Percentiles rank a stretch among this genome's conserved stretches.
These are phyloP conservation scores for Arabidopsis hybrid DNA, from an alignment of 441 rosid species.

Conservation along the genomic window DNA sequence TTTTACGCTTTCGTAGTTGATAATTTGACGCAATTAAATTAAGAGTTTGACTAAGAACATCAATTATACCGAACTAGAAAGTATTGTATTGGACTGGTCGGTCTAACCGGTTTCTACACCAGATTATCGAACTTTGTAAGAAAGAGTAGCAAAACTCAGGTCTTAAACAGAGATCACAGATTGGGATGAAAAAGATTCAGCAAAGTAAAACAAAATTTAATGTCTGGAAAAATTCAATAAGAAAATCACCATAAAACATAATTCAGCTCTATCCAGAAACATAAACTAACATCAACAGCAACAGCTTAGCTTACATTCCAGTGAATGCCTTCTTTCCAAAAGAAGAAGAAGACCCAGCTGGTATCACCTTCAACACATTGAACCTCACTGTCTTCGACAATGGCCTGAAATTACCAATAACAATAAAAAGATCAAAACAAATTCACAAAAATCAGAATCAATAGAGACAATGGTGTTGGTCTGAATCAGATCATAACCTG, in stretches of 20 bases:
- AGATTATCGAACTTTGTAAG: neutral
- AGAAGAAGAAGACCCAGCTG: conserved; percentile 84
- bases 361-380: conserved; percentile 82
- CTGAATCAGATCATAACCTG: conserved; percentile 56
- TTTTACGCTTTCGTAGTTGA: neutral
- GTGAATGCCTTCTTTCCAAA: conserved; percentile 78
- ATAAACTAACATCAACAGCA: conserved; percentile 27
- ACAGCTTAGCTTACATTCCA: conserved; percentile 56
- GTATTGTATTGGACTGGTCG: neutral
- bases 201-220: conserved; percentile 17
- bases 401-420: conserved; percentile 54
- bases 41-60: neutral
- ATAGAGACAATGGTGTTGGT: neutral
- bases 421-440: neutral
- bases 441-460: neutral
- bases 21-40: neutral
- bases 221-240: conserved; percentile 3
- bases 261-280: conserved; percentile 35
- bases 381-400: conserved; percentile 89
- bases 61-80: neutral
- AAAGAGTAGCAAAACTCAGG: neutral
- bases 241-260: conserved; percentile 27
- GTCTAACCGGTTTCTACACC: neutral
- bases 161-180: conserved; percentile 1
- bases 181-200: neutral